Percentiles rank a stretch among this genome's conserved stretches.
phyloP scores from a whole-genome alignment of 2,329 filamentous ascomycete genomes.

The Mycogone perniciosa region DNA sequence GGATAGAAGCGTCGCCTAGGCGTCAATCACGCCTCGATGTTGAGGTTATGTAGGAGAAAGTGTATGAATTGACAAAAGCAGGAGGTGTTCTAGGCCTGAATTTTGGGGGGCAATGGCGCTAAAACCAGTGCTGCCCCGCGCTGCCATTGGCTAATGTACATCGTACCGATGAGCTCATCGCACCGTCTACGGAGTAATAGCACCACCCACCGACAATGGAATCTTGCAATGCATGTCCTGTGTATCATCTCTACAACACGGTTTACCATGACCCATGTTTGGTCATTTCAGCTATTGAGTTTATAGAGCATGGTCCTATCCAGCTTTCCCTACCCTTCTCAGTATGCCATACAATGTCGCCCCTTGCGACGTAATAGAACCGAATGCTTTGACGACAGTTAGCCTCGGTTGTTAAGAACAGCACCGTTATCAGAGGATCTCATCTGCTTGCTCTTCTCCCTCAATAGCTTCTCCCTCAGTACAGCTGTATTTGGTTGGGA shows the following conservation, averaged over 20 bases:
- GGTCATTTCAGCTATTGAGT: background rate
- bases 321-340: background rate
- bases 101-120: too few species aligned
- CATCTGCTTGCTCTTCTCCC: constrained; percentile 7
- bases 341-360: background rate
- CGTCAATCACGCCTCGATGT: too few species aligned
- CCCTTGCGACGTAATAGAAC: background rate
- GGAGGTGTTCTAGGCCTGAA: too few species aligned
- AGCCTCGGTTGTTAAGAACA: constrained; percentile 12
- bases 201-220: too few species aligned
- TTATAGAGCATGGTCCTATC: background rate
- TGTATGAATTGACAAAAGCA: too few species aligned
- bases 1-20: background rate
- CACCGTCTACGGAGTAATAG: too few species aligned
- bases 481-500: constrained; percentile 2
- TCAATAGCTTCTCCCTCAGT: background rate
- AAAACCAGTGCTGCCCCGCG: too few species aligned
- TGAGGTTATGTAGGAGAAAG: too few species aligned
- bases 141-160: too few species aligned
- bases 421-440: constrained; percentile 21
- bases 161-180: too few species aligned
- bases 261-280: background rate
- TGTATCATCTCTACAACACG: too few species aligned
- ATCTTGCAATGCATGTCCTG: too few species aligned
- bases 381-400: constrained; percentile 13